phyloP scores from a whole-genome alignment of 2,329 filamentous ascomycete species.

The Trichophyton simii region DNA sequence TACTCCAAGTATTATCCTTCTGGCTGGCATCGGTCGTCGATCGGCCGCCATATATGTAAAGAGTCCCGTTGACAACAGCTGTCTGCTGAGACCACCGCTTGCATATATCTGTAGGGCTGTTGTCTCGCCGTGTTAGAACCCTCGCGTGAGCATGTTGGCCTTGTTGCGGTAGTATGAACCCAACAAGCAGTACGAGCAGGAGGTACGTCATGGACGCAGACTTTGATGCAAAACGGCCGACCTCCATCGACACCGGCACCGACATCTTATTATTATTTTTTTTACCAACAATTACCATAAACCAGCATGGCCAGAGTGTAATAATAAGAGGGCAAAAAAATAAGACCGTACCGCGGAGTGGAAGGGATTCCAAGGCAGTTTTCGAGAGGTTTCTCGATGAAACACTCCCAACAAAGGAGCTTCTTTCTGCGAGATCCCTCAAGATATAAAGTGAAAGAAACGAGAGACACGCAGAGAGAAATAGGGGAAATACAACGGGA shows the following conservation, averaged over 20 bases:
- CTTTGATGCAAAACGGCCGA: neutral
- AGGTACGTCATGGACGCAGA: neutral
- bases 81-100: conserved; percentile 55
- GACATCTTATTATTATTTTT: neutral
- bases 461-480: neutral
- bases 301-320: neutral
- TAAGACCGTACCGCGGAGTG: neutral
- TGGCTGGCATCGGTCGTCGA: conserved; percentile 48
- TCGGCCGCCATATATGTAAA: conserved; percentile 65
- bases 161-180: neutral
- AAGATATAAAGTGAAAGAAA: neutral
- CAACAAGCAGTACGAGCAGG: neutral
- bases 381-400: neutral
- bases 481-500: neutral
- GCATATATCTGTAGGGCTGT: conserved; percentile 47
- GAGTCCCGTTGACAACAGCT: conserved; percentile 57
- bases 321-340: neutral
- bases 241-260: neutral
- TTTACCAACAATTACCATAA: neutral
- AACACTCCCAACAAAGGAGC: conserved; percentile 2
- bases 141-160: neutral
- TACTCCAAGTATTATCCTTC: conserved; percentile 56
- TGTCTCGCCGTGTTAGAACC: conserved; percentile 12
- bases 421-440: neutral
- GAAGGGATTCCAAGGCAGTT: neutral